Base-by-base conservation (phyloP, 768 basidiomycete species). In the Suillus paluster region DNA sequence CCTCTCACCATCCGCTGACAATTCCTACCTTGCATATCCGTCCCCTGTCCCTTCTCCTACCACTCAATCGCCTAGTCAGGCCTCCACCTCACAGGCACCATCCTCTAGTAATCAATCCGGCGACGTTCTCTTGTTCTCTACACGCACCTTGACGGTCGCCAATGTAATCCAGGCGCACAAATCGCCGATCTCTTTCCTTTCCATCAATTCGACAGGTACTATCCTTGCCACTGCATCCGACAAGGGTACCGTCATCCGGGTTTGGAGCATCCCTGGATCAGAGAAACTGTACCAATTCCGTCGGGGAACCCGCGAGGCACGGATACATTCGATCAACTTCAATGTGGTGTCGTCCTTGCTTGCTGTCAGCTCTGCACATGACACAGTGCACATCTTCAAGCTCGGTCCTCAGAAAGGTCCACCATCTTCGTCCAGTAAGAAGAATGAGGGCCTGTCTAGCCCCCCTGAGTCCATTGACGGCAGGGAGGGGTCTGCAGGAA, bases 121-220 rank as follows among this genome's bases (percentile, higher is more conserved):
- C 64, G 96, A 99, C 75, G 95, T 99, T 56, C 87, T 97, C 67
- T 81, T 99, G 30, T 99, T 99, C 82, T 94, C 94, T 56, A 96
- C 97, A 2, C 89, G 95, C 59, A 88, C 92, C 8, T 86, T 98
- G 33, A 91, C 92, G 3, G 93, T 96, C 33, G 86, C 93, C 48
- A 99, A 99, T 79, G 94, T 97, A 69, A 91, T 99, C 61, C 96
- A 95, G 70, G 97, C 97, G 19, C 97, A 99, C 80, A 98, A 98
- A 77, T 78, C 95, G 1, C 94, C 97, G 5, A 89, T 99, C 64
- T 92, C 95, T 9, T 88, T 87, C 69, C 82, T 99, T 52, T 81
- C 92, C 7, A 85, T 99, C 75, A 97, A 96, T 76, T 83, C 86
- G 3, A 83, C 89, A 1, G 97, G 97, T 14, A 92, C 92, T 0